Base-by-base conservation (phyloP, 345 rosid species). In the Ceriops tagal region DNA sequence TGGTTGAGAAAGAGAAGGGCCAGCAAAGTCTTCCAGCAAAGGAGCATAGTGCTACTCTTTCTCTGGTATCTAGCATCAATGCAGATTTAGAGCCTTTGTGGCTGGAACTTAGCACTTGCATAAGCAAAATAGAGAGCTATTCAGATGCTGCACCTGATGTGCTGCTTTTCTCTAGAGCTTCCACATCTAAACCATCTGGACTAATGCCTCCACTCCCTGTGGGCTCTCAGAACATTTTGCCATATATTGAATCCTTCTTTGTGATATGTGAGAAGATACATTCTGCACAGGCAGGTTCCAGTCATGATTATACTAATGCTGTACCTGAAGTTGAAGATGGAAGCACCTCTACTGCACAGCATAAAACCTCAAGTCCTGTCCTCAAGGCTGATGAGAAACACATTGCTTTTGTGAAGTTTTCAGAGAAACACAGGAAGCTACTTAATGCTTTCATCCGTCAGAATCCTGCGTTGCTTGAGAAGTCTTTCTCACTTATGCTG, bases 361-460 rank as follows among this genome's bases (percentile, higher is more conserved):
- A 62, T 71, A 91, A 86, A 80, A 74, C 76, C 57, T 71, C 81
- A 22, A 84, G 73, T 43, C 72, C 88, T 62, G 72, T 73, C 62
- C 69, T 73, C 26, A 93, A 85, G 80, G 81, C 83, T 58, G 98
- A 93, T 79, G 98, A 91, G 65, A 91, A 87, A 72, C 86, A 87
- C 72, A 79, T 76, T 72, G 89, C 92, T 66, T 91, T 95, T 73
- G 92, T 88, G 59, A 87, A 73, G 84, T 91, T 95, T 79, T 87
- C 97, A 35, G 97, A 95, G 81, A 95, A 83, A 85, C 99, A 95
- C 72, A 83, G 93, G 77, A 89, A 88, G 82, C 85, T 95, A 74
- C 83, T 95, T 57, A 91, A 95, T 85, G 93, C 96, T 69, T 95
- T 95, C 72, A 87, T 91, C 73, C 86, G 99, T 69, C 97, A 95